Base-by-base conservation (phyloP, 2,329 filamentous ascomycete genomes). In the Hypoxylon sp. region DNA sequence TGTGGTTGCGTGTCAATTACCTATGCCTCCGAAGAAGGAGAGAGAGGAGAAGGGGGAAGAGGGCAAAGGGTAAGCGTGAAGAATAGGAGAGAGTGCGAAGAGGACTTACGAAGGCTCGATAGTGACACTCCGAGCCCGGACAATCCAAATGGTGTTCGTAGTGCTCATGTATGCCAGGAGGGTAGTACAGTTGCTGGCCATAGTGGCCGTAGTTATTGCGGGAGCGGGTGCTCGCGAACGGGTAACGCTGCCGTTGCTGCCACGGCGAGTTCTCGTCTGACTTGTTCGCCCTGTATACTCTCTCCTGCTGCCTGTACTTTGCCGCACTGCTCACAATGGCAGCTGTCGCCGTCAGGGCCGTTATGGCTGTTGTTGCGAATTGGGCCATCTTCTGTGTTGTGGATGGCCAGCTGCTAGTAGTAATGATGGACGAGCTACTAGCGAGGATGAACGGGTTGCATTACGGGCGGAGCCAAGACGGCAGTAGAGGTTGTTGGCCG, bases 41-140 rank as follows among this genome's bases (percentile, higher is more conserved):
- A 13, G 37, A n/a, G n/a, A 39, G 11, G 13, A n/a, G 29, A 31
- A 31, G 29, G 29, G 29, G 29, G 29, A 31, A 31, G 29, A 31
- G 29, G 29, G 29, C n/a, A n/a, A n/a, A 31, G 29, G 29, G 29
- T 4, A 31, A 31, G 29, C 4, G 24, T 6, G 37, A 19, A n/a
- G 21, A 46, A 19, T 2, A 5, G 32, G 17, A 10, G 10, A 21
- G 29, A 15, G 19, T 44, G 32, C 13, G 51, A 17, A n/a, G 46
- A 2, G 37, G 17, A 57, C 74, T 57, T 61, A 75, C 74, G 57
- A 75, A 74, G 27, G 71, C 72, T 44, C 65, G 71, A 56, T 72
- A 75, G 44, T 75, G 74, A 8, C 73, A 75, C 32, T 71, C 66
- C 6, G 71, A 56, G 10, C 56, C 68, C 0, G 63, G 56, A 48